These are phyloP conservation scores for Aspergillus heteromorphus DNA, from an alignment of 495 filamentous ascomycete species.

Conservation along the genomic window DNA sequence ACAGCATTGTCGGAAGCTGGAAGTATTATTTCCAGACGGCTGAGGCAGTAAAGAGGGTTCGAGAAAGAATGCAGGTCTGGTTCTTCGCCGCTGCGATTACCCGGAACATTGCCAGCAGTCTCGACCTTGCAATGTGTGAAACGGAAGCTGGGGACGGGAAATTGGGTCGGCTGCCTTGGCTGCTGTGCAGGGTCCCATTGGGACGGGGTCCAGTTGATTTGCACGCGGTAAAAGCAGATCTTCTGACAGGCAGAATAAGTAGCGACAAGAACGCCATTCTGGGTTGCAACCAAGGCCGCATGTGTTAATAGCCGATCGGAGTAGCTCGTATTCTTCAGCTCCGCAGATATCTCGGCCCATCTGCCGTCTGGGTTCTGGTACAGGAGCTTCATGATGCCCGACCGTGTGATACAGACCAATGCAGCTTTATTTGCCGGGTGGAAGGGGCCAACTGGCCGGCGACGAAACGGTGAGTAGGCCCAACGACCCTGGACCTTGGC, in stretches of 20 bases:
- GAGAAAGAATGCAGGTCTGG: conserved; percentile 23
- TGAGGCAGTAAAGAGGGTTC: conserved; percentile 53
- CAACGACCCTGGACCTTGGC: conserved; percentile 47
- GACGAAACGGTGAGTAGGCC: conserved; percentile 44
- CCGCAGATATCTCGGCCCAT: conserved; percentile 60
- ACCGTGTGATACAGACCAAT: conserved; percentile 64
- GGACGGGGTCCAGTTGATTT: conserved; percentile 43
- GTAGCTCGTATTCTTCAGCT: conserved; percentile 63
- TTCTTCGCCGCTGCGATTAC: conserved; percentile 18
- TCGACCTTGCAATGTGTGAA: conserved; percentile 39
- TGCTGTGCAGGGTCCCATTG: conserved; percentile 34
- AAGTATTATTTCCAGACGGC: conserved; percentile 62
- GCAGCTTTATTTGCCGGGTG: conserved; percentile 64
- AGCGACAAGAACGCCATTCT: conserved; percentile 58
- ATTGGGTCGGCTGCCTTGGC: conserved; percentile 27
- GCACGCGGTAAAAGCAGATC: conserved; percentile 56
- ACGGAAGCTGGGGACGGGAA: conserved; percentile 41
- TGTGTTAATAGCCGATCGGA: conserved; percentile 72
- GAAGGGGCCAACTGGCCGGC: conserved; percentile 54
- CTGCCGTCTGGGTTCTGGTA: conserved; percentile 63
- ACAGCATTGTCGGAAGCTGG: conserved; percentile 45
- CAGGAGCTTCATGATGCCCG: conserved; percentile 62
- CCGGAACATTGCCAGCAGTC: conserved; percentile 29
- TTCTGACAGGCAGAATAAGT: conserved; percentile 63
- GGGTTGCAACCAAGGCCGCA: conserved; percentile 70